phyloP scores from a whole-genome alignment of 371 early-diverging fungal genomes.

The Lichtheimia corymbifera region DNA sequence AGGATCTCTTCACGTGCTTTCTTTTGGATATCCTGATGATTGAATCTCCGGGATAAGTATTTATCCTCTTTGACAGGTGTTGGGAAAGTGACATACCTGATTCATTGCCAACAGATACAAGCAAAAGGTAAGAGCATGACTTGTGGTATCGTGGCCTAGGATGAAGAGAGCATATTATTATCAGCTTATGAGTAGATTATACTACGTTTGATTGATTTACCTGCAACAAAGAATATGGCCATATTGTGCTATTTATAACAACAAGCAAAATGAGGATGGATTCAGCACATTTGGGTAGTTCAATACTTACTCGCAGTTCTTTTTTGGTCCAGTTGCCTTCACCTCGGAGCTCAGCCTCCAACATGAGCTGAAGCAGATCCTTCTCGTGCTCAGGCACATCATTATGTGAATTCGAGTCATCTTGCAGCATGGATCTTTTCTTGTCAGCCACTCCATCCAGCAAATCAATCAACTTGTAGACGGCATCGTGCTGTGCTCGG shows the following conservation, averaged over 20 bases:
- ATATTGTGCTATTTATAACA: constrained; percentile 17
- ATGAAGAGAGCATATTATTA: constrained; percentile 20
- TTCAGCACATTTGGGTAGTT: no score
- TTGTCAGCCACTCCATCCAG: constrained; percentile 8
- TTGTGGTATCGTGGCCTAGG: constrained; percentile 27
- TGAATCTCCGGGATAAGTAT: no score
- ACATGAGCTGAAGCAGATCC: constrained; percentile 37
- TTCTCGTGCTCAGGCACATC: constrained; percentile 20
- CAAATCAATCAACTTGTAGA: constrained; percentile 5
- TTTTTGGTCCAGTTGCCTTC: constrained; percentile 16
- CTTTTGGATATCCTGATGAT: constrained; percentile 16
- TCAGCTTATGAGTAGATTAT: neutral
- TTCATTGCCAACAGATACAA: constrained; percentile 22
- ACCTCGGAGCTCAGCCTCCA: constrained; percentile 33
- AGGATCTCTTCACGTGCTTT: constrained; percentile 23
- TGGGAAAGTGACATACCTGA: constrained; percentile 9
- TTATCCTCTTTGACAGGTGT: neutral
- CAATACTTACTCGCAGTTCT: constrained; percentile 24
- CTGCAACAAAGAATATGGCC: constrained; percentile 27
- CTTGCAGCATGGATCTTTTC: neutral
- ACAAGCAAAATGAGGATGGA: neutral
- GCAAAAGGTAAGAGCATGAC: constrained; percentile 15
- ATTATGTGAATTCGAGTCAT: neutral
- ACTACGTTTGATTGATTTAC: neutral
- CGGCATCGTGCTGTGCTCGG: neutral